A percentile compares a stretch with the other conserved stretches of the same genome.
Conservation (phyloP, 2,329 filamentous ascomycete species). For the Aspergillus costaricaensis region DNA sequence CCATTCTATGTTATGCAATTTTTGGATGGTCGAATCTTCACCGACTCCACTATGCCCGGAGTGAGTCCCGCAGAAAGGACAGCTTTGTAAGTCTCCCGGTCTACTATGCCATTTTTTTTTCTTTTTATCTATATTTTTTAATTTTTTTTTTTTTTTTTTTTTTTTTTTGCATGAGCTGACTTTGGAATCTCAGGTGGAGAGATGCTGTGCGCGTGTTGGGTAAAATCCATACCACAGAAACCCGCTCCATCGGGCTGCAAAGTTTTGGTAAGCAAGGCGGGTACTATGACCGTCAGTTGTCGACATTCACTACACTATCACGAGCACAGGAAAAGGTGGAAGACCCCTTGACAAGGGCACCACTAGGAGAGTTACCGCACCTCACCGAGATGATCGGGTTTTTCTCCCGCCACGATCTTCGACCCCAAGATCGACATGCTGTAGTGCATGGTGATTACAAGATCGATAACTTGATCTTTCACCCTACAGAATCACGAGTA, state of each 20-base stretch:
- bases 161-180: no score
- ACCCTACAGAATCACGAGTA: slow-evolving; percentile 5
- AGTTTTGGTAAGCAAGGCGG: no score
- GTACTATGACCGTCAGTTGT: slow-evolving; percentile 6
- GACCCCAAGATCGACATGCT: background rate
- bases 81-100: background rate
- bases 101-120: no score
- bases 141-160: no score
- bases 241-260: no score
- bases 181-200: no score
- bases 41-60: background rate
- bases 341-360: background rate
- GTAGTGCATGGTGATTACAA: slow-evolving; percentile 14
- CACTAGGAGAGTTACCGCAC: background rate
- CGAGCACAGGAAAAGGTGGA: background rate
- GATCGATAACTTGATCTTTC: slow-evolving; percentile 10
- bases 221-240: no score
- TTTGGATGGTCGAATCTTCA: background rate
- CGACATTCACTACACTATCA: background rate
- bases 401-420: background rate
- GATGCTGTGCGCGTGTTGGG: no score
- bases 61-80: background rate
- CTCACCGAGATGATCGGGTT: background rate
- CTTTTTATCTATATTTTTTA: no score
- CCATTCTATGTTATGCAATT: slow-evolving; percentile 14